phyloP scores from a whole-genome alignment of 768 basidiomycete species.

The Suillus cothurnatus region DNA sequence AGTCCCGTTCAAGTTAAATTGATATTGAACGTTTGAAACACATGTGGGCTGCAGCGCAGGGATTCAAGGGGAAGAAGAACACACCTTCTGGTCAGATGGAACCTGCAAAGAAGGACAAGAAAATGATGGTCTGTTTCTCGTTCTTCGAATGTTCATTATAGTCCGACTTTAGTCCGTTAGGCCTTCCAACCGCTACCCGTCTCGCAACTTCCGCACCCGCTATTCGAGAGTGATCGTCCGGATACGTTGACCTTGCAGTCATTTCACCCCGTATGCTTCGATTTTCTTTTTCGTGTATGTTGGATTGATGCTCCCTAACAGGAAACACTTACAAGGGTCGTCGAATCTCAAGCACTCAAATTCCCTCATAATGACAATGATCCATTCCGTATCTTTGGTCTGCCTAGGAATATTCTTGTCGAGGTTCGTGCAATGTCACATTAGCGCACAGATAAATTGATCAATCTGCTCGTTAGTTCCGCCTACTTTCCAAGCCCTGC shows the following conservation, averaged over 20 bases:
- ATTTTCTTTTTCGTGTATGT: neutral
- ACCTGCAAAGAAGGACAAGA: conserved; percentile 5
- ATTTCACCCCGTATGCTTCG: conserved; percentile 44
- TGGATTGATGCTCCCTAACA: conserved; percentile 18
- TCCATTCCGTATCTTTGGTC: conserved; percentile 65
- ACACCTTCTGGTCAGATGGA: neutral
- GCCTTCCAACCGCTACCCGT: conserved; percentile 45
- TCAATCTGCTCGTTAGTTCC: conserved; percentile 46
- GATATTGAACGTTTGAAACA: neutral
- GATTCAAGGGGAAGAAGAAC: conserved; percentile 4
- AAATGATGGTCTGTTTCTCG: conserved; percentile 6
- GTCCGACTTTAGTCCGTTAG: conserved; percentile 26
- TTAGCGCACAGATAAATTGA: neutral
- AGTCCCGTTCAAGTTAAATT: neutral
- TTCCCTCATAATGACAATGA: conserved; percentile 49
- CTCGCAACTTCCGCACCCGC: conserved; percentile 38
- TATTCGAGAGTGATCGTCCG: conserved; percentile 43
- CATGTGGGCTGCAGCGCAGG: neutral
- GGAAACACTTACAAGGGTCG: conserved; percentile 37
- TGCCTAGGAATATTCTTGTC: conserved; percentile 67
- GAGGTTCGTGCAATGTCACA: conserved; percentile 52
- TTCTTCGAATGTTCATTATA: neutral
- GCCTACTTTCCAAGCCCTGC: conserved; percentile 68
- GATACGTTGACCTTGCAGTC: conserved; percentile 39
- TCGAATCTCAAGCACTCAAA: conserved; percentile 47